Conservation (phyloP, 805 yeast genomes). For the Limtongozyma cylindracea region DNA sequence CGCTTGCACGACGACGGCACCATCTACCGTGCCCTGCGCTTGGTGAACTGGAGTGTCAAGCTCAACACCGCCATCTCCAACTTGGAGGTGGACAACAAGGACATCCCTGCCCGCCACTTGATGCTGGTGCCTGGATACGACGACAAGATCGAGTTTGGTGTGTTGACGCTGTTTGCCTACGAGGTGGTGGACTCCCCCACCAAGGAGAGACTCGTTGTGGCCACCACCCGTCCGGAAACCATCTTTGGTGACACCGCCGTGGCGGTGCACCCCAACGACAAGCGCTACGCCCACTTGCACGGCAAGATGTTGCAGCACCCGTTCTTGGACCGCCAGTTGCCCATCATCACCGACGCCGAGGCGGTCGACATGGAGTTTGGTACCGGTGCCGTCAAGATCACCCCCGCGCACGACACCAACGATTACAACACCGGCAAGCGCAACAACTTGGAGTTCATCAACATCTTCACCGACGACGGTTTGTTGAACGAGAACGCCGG, state of each 20-base stretch:
- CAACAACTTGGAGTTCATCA: constrained; percentile 66
- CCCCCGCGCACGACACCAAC: constrained; percentile 96
- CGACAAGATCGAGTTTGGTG: constrained; percentile 86
- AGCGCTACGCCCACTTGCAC: constrained; percentile 80
- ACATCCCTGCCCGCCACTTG: constrained; percentile 56
- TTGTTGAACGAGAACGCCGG: constrained; percentile 80
- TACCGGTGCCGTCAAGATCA: constrained; percentile 98
- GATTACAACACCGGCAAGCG: constrained; percentile 95
- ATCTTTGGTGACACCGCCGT: constrained; percentile 94
- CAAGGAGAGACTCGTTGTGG: constrained; percentile 78
- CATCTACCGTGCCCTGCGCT: constrained; percentile 78
- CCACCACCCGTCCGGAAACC: constrained; percentile 98
- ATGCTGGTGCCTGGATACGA: constrained; percentile 78
- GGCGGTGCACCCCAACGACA: constrained; percentile 92
- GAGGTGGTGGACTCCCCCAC: constrained; percentile 59
- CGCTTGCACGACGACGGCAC: constrained; percentile 84
- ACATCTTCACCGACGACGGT: constrained; percentile 85
- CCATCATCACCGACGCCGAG: constrained; percentile 72
- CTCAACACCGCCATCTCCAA: constrained; percentile 89
- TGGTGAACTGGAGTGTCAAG: constrained; percentile 92
- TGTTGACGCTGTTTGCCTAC: constrained; percentile 85
- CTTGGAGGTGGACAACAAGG: constrained; percentile 88
- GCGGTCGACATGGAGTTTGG: constrained; percentile 99
- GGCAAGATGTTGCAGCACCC: constrained; percentile 88
- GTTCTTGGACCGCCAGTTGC: constrained; percentile 60